phyloP scores from a whole-genome alignment of 768 basidiomycete genomes.

The Boletus tomentosulus region DNA sequence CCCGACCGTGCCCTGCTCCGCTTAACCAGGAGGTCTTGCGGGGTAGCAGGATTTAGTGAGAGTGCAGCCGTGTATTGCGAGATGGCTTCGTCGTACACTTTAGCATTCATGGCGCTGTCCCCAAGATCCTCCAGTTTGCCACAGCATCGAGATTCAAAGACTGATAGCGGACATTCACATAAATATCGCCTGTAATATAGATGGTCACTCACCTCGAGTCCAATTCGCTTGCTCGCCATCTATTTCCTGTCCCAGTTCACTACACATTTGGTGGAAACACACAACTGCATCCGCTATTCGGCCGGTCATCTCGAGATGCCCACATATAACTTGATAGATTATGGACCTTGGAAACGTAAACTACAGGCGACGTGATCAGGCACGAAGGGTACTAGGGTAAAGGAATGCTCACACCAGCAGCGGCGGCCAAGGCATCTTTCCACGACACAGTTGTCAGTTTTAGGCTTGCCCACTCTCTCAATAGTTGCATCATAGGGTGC shows the following conservation, averaged over 20 bases:
- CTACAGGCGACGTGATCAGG: neutral
- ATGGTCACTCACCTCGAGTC: neutral
- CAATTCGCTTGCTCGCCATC: neutral
- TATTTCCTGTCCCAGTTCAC: neutral
- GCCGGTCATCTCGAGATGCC: neutral
- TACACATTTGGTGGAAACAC: neutral
- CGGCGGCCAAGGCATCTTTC: neutral
- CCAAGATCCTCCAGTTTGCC: neutral
- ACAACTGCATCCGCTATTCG: neutral
- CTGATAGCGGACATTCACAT: neutral
- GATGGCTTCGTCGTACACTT: neutral
- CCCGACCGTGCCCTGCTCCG: neutral
- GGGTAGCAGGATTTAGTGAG: neutral
- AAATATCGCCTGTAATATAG: neutral
- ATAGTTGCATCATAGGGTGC: neutral
- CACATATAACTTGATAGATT: neutral
- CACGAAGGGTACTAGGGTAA: neutral
- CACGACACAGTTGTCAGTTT: neutral
- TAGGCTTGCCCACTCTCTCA: constrained; percentile 4
- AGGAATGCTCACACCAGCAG: neutral
- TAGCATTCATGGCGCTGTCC: neutral
- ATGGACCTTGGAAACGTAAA: neutral
- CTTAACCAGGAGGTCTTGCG: neutral
- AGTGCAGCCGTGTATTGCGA: neutral
- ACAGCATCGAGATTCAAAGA: neutral